phyloP scores from a whole-genome alignment of 768 basidiomycete genomes.

The Tubosaeta sp. region DNA sequence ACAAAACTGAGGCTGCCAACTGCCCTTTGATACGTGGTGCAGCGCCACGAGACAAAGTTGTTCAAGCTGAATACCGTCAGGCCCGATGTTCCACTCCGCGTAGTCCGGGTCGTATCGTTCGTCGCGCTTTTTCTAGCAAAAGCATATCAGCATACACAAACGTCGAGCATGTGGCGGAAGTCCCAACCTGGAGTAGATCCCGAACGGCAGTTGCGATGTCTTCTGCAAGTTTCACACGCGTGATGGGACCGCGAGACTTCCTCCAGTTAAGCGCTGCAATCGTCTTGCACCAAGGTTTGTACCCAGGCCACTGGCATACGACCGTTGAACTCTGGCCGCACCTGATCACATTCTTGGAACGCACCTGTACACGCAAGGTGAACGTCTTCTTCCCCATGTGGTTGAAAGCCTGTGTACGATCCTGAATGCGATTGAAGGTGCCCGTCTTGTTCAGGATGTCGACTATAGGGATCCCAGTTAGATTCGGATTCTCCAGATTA shows the following conservation, averaged over 20 bases:
- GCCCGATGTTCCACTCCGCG: slow-evolving; percentile 22
- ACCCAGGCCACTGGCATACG: slow-evolving; percentile 67
- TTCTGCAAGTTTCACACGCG: slow-evolving; percentile 66
- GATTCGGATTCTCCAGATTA: slow-evolving; percentile 46
- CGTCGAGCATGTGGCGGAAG: background rate
- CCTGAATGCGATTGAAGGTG: slow-evolving; percentile 47
- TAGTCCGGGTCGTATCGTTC: slow-evolving; percentile 6
- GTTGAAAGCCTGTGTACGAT: slow-evolving; percentile 57
- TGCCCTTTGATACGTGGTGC: slow-evolving; percentile 74
- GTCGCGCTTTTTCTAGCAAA: slow-evolving; percentile 12
- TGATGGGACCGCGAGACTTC: slow-evolving; percentile 69
- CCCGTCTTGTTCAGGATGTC: slow-evolving; percentile 52
- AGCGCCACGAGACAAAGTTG: slow-evolving; percentile 58
- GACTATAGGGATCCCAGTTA: slow-evolving; percentile 54
- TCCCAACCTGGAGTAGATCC: slow-evolving; percentile 55
- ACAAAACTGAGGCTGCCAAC: slow-evolving; percentile 73
- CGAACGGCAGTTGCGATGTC: slow-evolving; percentile 68
- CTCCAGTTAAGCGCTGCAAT: slow-evolving; percentile 75
- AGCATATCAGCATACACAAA: slow-evolving; percentile 9
- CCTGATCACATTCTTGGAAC: slow-evolving; percentile 11
- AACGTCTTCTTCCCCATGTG: slow-evolving; percentile 65
- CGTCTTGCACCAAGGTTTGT: slow-evolving; percentile 67
- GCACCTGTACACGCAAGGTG: slow-evolving; percentile 68
- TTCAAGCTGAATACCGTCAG: slow-evolving; percentile 20
- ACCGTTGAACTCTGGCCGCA: background rate